Percentiles rank a stretch among this genome's conserved stretches.
Evolutionary conservation across 2,329 filamentous ascomycete species (phyloP).

Genomic region (Fusarium citri): DNA sequence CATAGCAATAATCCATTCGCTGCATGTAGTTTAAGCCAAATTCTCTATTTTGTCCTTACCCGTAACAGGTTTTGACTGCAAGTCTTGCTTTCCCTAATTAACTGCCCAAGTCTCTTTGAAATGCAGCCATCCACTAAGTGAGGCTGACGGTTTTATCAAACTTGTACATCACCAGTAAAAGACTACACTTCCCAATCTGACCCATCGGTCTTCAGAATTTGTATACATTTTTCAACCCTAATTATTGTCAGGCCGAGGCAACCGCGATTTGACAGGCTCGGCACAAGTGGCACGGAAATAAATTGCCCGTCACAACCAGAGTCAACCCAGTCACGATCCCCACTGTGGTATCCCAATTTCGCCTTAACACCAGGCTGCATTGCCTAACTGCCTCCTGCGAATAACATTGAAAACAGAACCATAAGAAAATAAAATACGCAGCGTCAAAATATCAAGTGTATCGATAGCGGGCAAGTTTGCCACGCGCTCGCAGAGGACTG

Average conservation of each 20-base stretch:
- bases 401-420: not conserved
- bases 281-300: not conserved
- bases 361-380: slow-evolving; percentile 35
- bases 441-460: not conserved
- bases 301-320: not conserved
- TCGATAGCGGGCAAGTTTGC: not conserved
- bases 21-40: not conserved
- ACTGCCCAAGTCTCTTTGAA: not conserved
- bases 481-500: not conserved
- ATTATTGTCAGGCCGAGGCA: not conserved
- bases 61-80: not conserved
- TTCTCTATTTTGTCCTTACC: not conserved
- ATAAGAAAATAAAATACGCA: not conserved
- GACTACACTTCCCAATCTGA: not conserved
- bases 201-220: not conserved
- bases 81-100: not conserved
- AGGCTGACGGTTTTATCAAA: not conserved
- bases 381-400: slow-evolving; percentile 11
- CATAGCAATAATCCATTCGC: not conserved
- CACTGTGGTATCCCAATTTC: slow-evolving; percentile 24
- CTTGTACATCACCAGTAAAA: not conserved
- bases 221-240: not conserved
- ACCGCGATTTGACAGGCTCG: not conserved
- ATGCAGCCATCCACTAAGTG: not conserved
- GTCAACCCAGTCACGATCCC: slow-evolving; percentile 1